Evolutionary conservation across 192 early-diverging fungal species (phyloP), one percentile per base, ranked within the genome.

Genomic region (Coemansia erecta): DNA sequence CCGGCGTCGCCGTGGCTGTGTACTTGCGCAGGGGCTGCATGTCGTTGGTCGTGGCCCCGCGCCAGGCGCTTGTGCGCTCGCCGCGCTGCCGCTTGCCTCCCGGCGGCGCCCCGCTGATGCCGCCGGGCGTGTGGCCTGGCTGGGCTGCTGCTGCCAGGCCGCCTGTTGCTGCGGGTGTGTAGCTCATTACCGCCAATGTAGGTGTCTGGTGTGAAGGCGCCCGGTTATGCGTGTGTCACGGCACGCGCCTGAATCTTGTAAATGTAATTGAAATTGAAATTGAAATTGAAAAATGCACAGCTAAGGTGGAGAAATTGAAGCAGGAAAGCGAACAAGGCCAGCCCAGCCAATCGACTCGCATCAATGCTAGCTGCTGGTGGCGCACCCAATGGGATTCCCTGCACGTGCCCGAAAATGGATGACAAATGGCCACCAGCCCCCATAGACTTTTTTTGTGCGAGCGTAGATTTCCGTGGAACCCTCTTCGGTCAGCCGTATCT

Each of bases 11-110:
- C 35, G 56, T 61, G 14, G 73, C 63, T 26, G 69, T 66, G 61
- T 72, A 81, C 37, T 77, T 77, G 60, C 68, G 64, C 31, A 77
- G 53, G 2, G 72, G 72, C 55, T 48, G 56, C 15, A 68, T 68
- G 59, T 74, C 72, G 28, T 23, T 22, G 7, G 50, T 33, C 17
- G 37, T 17, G 37, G 0, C 18, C 26, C 17, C 31, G 33, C 51
- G 51, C 31, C 31, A 35, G 2, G 17, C 37, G 17, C 47, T 48
- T 1, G 53, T 12, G 8, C 47, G 19, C 8, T 49, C 37, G 9
- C 37, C 9, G 42, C 40, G 43, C 18, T 33, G 4, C 39, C 46
- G 42, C 33, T 49, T 51, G 39, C 23, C 18, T 18, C 52, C 17
- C 6, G 31, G 57, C 28, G 40, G 18, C 1, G 47, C 47, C n/a